Conservation (phyloP, 768 basidiomycete genomes). For the Hygrocybe coccinea region DNA sequence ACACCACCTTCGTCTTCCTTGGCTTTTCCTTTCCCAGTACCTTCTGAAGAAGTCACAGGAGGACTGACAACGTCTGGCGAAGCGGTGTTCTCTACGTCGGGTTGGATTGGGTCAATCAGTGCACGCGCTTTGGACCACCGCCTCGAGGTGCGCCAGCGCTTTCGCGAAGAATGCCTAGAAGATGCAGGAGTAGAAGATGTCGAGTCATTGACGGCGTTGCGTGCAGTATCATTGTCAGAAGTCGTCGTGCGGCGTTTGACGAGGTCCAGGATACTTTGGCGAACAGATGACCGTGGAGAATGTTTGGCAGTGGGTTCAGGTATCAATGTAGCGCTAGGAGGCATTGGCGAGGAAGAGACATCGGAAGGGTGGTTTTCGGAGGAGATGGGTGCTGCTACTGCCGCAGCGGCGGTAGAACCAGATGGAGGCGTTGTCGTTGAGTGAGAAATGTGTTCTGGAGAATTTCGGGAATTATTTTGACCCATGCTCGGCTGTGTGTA, state of each 20-base stretch:
- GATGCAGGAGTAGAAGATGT: not conserved
- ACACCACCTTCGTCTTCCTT: constrained; percentile 14
- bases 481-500: not conserved
- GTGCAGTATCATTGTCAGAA: not conserved
- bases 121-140: constrained; percentile 32
- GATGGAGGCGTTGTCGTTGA: not conserved
- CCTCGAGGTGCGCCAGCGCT: constrained; percentile 24
- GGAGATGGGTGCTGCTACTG: not conserved
- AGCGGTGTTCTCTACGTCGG: not conserved
- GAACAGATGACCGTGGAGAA: constrained; percentile 22
- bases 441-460: not conserved
- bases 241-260: constrained; percentile 7
- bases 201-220: not conserved
- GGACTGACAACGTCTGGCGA: constrained; percentile 23
- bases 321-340: not conserved
- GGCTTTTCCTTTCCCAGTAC: constrained; percentile 32
- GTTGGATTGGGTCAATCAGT: constrained; percentile 7
- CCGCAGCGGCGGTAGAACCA: not conserved
- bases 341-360: not conserved
- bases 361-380: not conserved
- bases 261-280: constrained; percentile 20
- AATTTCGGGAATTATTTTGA: not conserved
- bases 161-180: constrained; percentile 7
- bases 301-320: constrained; percentile 1
- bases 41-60: not conserved